phyloP scores from a whole-genome alignment of 2,329 filamentous ascomycete species.

The Phyllosticta paracitricarpa region DNA sequence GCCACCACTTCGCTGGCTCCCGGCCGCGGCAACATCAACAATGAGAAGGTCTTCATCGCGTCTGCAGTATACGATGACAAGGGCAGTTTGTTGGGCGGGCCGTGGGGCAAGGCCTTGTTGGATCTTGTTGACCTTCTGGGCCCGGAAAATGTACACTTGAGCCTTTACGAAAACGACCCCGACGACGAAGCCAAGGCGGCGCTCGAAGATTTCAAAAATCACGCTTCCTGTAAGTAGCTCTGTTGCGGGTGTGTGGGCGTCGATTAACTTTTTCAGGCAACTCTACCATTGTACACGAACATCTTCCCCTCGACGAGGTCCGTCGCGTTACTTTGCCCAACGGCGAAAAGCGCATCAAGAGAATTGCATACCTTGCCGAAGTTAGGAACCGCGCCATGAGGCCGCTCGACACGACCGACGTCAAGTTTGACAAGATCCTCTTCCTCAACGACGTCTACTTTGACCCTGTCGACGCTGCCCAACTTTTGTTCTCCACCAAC shows the following conservation, averaged over 20 bases:
- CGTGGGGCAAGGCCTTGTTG: slow-evolving; percentile 53
- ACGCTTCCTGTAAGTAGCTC: slow-evolving; percentile 32
- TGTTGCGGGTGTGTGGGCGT: not conserved
- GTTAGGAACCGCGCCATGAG: slow-evolving; percentile 60
- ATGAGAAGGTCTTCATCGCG: slow-evolving; percentile 64
- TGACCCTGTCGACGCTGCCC: slow-evolving; percentile 47
- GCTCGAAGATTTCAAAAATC: slow-evolving; percentile 43
- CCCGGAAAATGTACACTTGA: slow-evolving; percentile 57
- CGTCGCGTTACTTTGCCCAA: slow-evolving; percentile 52
- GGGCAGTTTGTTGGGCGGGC: slow-evolving; percentile 50
- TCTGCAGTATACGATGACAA: slow-evolving; percentile 58
- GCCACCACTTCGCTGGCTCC: slow-evolving; percentile 18
- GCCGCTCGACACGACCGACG: slow-evolving; percentile 45
- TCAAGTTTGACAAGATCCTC: slow-evolving; percentile 52
- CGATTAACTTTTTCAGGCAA: slow-evolving; percentile 24
- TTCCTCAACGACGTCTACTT: slow-evolving; percentile 61
- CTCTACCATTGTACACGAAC: slow-evolving; percentile 46
- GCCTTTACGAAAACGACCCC: slow-evolving; percentile 64
- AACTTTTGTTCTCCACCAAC: slow-evolving; percentile 56
- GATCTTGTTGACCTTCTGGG: slow-evolving; percentile 57
- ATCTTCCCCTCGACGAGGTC: slow-evolving; percentile 47
- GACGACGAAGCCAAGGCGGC: slow-evolving; percentile 46
- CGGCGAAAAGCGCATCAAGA: slow-evolving; percentile 54
- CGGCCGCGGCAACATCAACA: slow-evolving; percentile 40
- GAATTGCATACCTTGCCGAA: slow-evolving; percentile 64